Conservation (phyloP, 371 early-diverging fungal genomes). For the Mortierella polycephala region DNA sequence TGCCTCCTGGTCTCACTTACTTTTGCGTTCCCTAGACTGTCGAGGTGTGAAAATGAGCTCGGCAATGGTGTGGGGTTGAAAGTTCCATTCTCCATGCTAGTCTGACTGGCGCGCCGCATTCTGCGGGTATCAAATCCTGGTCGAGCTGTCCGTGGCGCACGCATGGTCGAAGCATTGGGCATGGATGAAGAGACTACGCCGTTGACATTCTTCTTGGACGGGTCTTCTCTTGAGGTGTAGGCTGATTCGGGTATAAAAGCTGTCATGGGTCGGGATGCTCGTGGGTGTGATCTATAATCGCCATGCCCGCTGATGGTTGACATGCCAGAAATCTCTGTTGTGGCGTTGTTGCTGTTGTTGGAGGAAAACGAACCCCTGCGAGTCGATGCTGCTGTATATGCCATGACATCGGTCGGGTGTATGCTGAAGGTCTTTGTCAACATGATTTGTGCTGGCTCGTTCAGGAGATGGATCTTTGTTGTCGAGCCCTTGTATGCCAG, state of each 20-base stretch:
- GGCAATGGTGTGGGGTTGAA: conserved; percentile 75
- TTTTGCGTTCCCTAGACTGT: conserved; percentile 47
- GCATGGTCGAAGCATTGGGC: conserved; percentile 41
- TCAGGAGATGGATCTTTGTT: conserved; percentile 71
- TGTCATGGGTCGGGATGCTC: conserved; percentile 46
- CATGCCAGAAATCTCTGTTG: conserved; percentile 60
- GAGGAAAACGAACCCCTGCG: conserved; percentile 71
- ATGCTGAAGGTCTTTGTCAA: conserved; percentile 71
- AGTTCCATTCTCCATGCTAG: conserved; percentile 71
- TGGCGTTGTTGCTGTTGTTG: conserved; percentile 56
- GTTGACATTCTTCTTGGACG: conserved; percentile 2
- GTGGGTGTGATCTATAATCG: conserved; percentile 40
- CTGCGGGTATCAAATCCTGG: conserved; percentile 60
- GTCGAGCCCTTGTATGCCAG: conserved; percentile 75
- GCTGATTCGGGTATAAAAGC: conserved; percentile 51
- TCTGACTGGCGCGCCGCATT: conserved; percentile 66
- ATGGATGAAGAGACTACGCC: conserved; percentile 51
- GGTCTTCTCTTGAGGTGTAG: conserved; percentile 20
- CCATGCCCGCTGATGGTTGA: conserved; percentile 57
- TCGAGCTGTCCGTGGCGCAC: conserved; percentile 31
- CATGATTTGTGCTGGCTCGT: conserved; percentile 67
- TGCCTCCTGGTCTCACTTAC: neutral
- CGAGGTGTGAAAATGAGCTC: conserved; percentile 53
- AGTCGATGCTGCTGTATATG: conserved; percentile 39
- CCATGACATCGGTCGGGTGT: conserved; percentile 60